phyloP scores from a whole-genome alignment of 2,329 filamentous ascomycete species.

The Teratosphaeria epicoccoides region DNA sequence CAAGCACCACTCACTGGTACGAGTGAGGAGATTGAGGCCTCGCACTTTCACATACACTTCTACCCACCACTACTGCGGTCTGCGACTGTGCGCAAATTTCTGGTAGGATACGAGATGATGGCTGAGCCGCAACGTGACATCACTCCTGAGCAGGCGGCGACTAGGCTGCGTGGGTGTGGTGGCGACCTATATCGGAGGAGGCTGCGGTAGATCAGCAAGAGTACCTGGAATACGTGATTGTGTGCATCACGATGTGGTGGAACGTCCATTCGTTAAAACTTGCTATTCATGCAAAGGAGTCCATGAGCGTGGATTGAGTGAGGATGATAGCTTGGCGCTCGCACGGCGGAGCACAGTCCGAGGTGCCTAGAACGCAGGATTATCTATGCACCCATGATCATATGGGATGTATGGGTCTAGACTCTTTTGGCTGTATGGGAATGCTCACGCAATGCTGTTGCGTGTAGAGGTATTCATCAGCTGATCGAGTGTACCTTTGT shows the following conservation, averaged over 20 bases:
- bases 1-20: conserved; percentile 81
- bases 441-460: no score
- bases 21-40: conserved; percentile 72
- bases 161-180: conserved; percentile 61
- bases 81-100: conserved; percentile 87
- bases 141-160: conserved; percentile 88
- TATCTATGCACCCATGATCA: background rate
- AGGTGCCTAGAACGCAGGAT: background rate
- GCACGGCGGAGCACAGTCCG: background rate
- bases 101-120: conserved; percentile 94
- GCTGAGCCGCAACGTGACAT: conserved; percentile 98
- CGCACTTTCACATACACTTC: conserved; percentile 95
- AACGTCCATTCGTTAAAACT: no score
- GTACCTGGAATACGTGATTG: no score
- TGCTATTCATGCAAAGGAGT: background rate
- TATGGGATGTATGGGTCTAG: no score
- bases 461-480: no score
- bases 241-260: no score
- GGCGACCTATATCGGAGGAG: conserved; percentile 75
- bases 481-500: no score
- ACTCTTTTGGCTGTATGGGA: no score
- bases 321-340: background rate
- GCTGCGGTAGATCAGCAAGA: background rate
- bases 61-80: conserved; percentile 88
- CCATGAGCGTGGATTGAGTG: background rate